Evolutionary conservation across 2,329 filamentous ascomycete genomes (phyloP).

Genomic region (Colletotrichum liaoningense): DNA sequence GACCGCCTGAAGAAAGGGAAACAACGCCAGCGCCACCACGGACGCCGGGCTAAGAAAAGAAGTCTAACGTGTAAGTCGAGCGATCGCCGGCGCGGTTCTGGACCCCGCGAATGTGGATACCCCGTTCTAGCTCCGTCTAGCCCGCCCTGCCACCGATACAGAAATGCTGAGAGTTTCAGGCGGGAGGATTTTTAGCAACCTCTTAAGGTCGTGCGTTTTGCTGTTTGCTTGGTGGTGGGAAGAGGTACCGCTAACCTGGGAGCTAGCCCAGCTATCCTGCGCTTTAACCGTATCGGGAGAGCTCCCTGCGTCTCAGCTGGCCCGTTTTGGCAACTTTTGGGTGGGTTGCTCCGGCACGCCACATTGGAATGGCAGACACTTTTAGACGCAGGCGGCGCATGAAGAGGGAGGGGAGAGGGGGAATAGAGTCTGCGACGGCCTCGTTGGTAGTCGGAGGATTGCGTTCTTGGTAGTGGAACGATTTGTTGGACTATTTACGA

Average conservation of each 20-base stretch:
- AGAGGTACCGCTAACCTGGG: too few species aligned
- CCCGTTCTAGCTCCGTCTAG: background rate
- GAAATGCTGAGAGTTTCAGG: slow-evolving; percentile 7
- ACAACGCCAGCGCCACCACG: background rate
- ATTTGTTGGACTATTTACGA: background rate
- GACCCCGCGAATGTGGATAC: background rate
- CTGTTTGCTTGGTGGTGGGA: background rate
- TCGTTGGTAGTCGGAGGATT: background rate
- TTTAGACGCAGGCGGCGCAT: background rate
- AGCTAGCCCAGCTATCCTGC: background rate
- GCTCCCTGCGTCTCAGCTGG: background rate
- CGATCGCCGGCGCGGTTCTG: background rate
- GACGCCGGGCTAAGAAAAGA: background rate
- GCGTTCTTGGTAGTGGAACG: background rate
- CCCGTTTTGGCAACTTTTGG: background rate
- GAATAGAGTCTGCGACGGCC: background rate
- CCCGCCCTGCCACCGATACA: background rate
- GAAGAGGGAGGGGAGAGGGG: too few species aligned
- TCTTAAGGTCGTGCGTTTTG: background rate
- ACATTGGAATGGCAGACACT: background rate
- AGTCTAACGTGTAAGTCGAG: background rate
- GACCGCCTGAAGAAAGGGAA: background rate
- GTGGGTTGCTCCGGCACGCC: background rate
- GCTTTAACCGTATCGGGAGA: background rate
- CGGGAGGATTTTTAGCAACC: background rate